Conservation (phyloP, 768 basidiomycete species). For the Termitomyces heimii region DNA sequence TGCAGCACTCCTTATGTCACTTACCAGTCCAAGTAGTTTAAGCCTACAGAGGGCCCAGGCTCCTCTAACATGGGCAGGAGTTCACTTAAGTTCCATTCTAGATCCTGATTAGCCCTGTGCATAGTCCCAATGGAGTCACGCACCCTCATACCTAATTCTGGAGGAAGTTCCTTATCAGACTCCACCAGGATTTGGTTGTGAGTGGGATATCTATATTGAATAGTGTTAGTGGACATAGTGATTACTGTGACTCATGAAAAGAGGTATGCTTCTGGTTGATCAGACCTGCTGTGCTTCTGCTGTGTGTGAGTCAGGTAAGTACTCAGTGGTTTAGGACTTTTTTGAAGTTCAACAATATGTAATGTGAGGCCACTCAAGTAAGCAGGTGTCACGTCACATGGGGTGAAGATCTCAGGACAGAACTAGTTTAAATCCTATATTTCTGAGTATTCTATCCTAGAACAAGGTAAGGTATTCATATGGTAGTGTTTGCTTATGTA, state of each 20-base stretch:
- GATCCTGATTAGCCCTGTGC: background rate
- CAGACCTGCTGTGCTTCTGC: background rate
- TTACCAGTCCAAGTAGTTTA: too few relatives aligned
- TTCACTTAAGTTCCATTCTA: background rate
- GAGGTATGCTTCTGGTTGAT: background rate
- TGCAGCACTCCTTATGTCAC: too few relatives aligned
- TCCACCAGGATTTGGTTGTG: background rate
- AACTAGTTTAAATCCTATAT: too few relatives aligned
- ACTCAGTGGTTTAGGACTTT: too few relatives aligned
- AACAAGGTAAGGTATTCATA: too few relatives aligned
- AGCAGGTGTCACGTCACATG: too few relatives aligned
- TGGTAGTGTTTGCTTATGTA: too few relatives aligned
- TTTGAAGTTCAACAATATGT: too few relatives aligned
- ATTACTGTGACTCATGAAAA: background rate
- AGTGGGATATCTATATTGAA: background rate
- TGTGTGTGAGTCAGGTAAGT: too few relatives aligned
- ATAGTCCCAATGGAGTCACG: background rate
- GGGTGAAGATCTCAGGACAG: too few relatives aligned
- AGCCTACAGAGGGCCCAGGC: background rate
- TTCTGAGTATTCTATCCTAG: too few relatives aligned
- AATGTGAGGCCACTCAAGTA: too few relatives aligned
- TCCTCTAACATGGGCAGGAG: background rate
- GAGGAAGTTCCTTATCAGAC: fast-evolving
- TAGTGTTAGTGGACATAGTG: background rate
- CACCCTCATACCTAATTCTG: background rate